A percentile compares a stretch with the other conserved stretches of the same genome.
Evolutionary conservation across 441 rosid species (phyloP).

Genomic region (Theobroma grandiflorum): DNA sequence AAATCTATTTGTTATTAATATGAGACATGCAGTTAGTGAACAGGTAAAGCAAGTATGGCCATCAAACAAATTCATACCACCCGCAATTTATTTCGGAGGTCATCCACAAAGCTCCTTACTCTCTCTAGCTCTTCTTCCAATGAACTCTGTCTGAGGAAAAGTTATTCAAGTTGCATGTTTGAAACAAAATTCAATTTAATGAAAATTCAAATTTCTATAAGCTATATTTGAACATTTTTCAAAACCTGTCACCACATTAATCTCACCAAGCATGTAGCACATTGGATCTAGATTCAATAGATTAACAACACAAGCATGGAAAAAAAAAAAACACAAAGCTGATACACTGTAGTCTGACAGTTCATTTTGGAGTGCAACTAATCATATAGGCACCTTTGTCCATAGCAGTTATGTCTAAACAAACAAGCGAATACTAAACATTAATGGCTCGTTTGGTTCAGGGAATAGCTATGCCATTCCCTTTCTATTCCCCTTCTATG

Average conservation of each 20-base stretch:
- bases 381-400: slow-evolving; percentile 15
- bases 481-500: too few species aligned
- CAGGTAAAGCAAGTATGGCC: slow-evolving; percentile 14
- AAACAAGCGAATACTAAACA: neutral
- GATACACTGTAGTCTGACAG: neutral
- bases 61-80: slow-evolving; percentile 63
- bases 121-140: slow-evolving; percentile 83
- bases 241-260: slow-evolving; percentile 20
- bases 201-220: slow-evolving; percentile 7
- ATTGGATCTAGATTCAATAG: too few species aligned
- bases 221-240: neutral
- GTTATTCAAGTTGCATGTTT: slow-evolving; percentile 60
- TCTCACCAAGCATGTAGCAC: neutral
- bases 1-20: slow-evolving; percentile 9
- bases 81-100: slow-evolving; percentile 76
- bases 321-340: neutral
- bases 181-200: slow-evolving; percentile 24
- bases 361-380: neutral
- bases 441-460: too few species aligned
- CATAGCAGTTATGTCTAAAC: slow-evolving; percentile 4
- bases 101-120: slow-evolving; percentile 62
- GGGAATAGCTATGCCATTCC: too few species aligned
- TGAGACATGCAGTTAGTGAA: slow-evolving; percentile 13
- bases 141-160: slow-evolving; percentile 94
- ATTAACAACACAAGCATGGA: neutral